A percentile compares a stretch with the other conserved stretches of the same genome.
Conservation (phyloP, 2,329 filamentous ascomycete genomes). For the Niveomyces coronatus region DNA sequence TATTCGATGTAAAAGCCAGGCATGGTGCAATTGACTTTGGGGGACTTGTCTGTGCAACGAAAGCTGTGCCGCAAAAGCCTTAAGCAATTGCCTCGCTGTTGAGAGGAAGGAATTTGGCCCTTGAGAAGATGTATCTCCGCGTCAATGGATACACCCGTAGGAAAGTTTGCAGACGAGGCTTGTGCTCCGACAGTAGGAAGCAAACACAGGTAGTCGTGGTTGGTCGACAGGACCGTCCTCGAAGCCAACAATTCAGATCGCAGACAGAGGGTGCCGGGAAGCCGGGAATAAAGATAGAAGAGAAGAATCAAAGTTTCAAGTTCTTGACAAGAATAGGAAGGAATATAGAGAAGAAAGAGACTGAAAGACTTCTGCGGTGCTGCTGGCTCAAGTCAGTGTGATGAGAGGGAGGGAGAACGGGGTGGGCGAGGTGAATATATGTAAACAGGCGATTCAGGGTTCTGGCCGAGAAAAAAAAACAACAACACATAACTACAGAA, state of each 20-base stretch:
- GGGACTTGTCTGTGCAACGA: not conserved
- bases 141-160: too few relatives aligned
- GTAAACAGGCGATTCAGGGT: conserved; percentile 17
- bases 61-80: conserved; percentile 3
- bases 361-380: conserved; percentile 10
- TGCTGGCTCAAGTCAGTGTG: too few relatives aligned
- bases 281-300: not conserved
- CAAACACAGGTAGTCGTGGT: conserved; percentile 1
- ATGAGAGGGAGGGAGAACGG: conserved; percentile 2
- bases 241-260: not conserved
- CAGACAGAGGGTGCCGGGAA: not conserved
- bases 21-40: conserved; percentile 31
- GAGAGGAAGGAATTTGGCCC: not conserved
- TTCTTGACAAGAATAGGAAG: conserved; percentile 7
- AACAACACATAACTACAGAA: conserved; percentile 9
- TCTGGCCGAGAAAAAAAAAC: conserved; percentile 3
- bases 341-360: conserved; percentile 13
- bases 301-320: conserved; percentile 19
- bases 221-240: not conserved
- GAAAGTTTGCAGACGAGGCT: too few relatives aligned
- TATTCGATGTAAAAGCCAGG: conserved; percentile 63
- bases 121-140: too few relatives aligned
- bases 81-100: too few relatives aligned
- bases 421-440: conserved; percentile 10
- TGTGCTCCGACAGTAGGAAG: too few relatives aligned